A percentile compares a stretch with the other conserved stretches of the same genome.
Evolutionary conservation across 2,329 filamentous ascomycete species (phyloP).

Genomic region (Colletotrichum camelliae): DNA sequence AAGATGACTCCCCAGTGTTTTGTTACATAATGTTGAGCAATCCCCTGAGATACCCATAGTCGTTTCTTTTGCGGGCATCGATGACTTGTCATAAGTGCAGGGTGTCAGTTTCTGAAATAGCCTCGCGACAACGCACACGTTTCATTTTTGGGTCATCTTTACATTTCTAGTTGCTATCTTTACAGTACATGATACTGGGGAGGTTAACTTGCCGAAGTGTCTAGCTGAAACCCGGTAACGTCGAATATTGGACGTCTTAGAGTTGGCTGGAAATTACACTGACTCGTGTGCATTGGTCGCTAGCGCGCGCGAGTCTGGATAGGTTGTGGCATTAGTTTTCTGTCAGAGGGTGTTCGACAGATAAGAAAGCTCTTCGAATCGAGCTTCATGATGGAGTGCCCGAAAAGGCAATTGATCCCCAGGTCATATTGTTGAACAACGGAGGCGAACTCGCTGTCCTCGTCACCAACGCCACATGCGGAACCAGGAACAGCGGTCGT

Average conservation of each 20-base stretch:
- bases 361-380: not conserved
- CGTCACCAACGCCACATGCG: not conserved
- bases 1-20: not conserved
- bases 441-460: not conserved
- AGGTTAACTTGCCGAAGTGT: not conserved
- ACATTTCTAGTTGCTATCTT: not conserved
- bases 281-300: not conserved
- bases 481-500: not conserved
- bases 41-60: not conserved
- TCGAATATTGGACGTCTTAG: not conserved
- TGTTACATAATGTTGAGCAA: not conserved
- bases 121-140: not conserved
- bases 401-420: not conserved
- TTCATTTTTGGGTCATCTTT: not conserved
- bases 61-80: not conserved
- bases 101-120: not conserved
- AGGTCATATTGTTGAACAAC: not conserved
- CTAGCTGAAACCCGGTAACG: not conserved
- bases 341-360: not conserved
- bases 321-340: fast-evolving
- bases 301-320: fast-evolving
- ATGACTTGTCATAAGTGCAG: not conserved
- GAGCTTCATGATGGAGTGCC: not conserved
- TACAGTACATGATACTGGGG: not conserved
- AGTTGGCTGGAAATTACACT: not conserved